These are phyloP conservation scores for Collybia mongolica DNA, from an alignment of 768 basidiomycete genomes.

Conservation along the genomic window DNA sequence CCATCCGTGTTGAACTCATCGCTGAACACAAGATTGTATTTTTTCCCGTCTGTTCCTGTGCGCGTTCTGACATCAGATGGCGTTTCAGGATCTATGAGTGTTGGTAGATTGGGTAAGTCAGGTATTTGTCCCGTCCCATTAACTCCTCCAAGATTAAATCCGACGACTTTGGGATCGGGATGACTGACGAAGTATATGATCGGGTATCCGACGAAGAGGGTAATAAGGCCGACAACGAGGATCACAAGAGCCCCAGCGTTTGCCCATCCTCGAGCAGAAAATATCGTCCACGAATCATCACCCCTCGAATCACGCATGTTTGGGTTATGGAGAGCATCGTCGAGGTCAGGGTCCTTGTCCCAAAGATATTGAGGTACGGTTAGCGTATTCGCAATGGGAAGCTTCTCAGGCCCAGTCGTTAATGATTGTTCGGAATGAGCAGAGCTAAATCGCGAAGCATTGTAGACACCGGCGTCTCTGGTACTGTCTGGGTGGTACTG, in stretches of 20 bases:
- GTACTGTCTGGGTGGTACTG: slow-evolving; percentile 59
- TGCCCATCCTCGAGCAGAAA: slow-evolving; percentile 81
- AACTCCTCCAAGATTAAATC: slow-evolving; percentile 88
- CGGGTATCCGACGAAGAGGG: slow-evolving; percentile 87
- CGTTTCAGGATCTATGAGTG: slow-evolving; percentile 77
- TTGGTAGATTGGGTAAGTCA: slow-evolving; percentile 60
- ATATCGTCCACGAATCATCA: slow-evolving; percentile 63
- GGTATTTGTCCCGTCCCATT: slow-evolving; percentile 91
- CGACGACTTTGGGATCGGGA: slow-evolving; percentile 30
- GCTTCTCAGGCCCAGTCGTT: slow-evolving; percentile 27
- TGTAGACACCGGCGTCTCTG: slow-evolving; percentile 45
- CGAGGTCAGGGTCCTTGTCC: slow-evolving; percentile 85
- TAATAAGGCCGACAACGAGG: slow-evolving; percentile 66
- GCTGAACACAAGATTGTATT: slow-evolving; percentile 86
- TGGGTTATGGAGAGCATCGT: slow-evolving; percentile 89
- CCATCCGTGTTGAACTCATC: slow-evolving; percentile 63
- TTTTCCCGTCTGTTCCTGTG: slow-evolving; percentile 71
- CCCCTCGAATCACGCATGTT: slow-evolving; percentile 67
- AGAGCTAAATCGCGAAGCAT: slow-evolving; percentile 54
- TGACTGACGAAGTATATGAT: slow-evolving; percentile 60
- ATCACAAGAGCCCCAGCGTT: slow-evolving; percentile 76
- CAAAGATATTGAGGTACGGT: slow-evolving; percentile 73
- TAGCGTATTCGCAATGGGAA: slow-evolving; percentile 44
- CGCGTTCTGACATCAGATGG: slow-evolving; percentile 54
- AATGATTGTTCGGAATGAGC: slow-evolving; percentile 40